phyloP scores from a whole-genome alignment of 305 asterid species.

The Coffea humblotiana region DNA sequence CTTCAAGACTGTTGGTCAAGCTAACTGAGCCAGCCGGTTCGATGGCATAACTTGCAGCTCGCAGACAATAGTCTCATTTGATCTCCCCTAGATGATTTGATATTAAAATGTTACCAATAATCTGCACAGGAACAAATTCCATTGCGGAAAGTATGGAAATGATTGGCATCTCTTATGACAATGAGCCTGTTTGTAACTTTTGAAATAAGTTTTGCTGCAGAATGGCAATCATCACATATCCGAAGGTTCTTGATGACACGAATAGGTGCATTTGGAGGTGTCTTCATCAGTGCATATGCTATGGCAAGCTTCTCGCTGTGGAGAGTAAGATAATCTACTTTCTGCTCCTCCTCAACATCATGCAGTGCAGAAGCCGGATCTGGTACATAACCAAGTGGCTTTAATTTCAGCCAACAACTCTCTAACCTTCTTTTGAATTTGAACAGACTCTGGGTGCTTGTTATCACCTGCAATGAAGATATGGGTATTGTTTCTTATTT shows the following conservation, averaged over 20 bases:
- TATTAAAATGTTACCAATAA: constrained; percentile 49
- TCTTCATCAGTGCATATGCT: constrained; percentile 75
- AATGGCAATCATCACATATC: constrained; percentile 88
- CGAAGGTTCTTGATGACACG: constrained; percentile 68
- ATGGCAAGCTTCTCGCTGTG: constrained; percentile 90
- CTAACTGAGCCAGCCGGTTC: background rate
- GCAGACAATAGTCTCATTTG: background rate
- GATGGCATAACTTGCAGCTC: background rate
- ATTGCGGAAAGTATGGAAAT: constrained; percentile 59
- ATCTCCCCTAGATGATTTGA: background rate
- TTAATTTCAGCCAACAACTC: constrained; percentile 58
- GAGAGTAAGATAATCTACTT: constrained; percentile 55
- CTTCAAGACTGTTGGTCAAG: background rate
- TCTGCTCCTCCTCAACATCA: constrained; percentile 81
- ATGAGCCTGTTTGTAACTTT: constrained; percentile 57
- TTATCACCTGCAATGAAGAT: constrained; percentile 66
- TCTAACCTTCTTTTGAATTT: constrained; percentile 53
- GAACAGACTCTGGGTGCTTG: constrained; percentile 51
- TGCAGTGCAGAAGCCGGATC: constrained; percentile 52
- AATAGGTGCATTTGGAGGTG: constrained; percentile 63
- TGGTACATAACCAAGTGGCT: constrained; percentile 58
- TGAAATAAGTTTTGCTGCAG: constrained; percentile 64
- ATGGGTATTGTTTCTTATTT: constrained; percentile 62
- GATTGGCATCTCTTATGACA: constrained; percentile 70
- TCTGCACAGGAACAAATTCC: constrained; percentile 77